Conservation (phyloP, 2,329 filamentous ascomycete genomes). For the Botrytis fabae region DNA sequence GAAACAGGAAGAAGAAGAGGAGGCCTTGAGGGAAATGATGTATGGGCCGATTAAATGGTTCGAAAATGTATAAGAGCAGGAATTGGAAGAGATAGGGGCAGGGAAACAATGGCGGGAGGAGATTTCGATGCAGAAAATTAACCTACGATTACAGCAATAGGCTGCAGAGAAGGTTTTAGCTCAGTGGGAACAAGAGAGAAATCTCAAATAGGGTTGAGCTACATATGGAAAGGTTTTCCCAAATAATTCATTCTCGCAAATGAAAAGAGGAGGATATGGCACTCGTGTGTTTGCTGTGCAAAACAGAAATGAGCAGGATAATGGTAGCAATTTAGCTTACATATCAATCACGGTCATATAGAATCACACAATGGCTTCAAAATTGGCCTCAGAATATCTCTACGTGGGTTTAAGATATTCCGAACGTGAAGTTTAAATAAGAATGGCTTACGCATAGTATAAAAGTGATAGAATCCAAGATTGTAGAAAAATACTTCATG, state of each 20-base stretch:
- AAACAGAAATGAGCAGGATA: neutral
- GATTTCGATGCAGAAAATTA: too few species aligned
- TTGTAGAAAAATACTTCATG: neutral
- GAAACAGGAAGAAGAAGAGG: neutral
- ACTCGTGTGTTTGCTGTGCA: neutral
- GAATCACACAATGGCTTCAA: neutral
- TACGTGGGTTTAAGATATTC: too few species aligned
- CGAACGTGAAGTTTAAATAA: neutral
- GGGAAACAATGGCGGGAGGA: too few species aligned
- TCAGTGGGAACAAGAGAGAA: neutral
- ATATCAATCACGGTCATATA: neutral
- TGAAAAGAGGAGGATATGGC: neutral
- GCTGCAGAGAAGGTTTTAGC: too few species aligned
- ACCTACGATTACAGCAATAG: too few species aligned
- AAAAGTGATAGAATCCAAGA: accelerated
- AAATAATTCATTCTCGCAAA: neutral
- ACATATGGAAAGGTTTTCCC: neutral
- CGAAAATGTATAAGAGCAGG: too few species aligned
- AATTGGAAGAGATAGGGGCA: too few species aligned
- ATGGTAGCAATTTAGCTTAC: neutral
- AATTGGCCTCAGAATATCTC: too few species aligned
- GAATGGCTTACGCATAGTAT: neutral
- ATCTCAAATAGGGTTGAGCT: neutral
- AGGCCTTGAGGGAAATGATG: neutral
- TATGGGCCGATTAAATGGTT: neutral